Evolutionary conservation across 2,329 filamentous ascomycete genomes (phyloP), one percentile per base, ranked within the genome.

Genomic region (Akanthomyces uredinophilus): DNA sequence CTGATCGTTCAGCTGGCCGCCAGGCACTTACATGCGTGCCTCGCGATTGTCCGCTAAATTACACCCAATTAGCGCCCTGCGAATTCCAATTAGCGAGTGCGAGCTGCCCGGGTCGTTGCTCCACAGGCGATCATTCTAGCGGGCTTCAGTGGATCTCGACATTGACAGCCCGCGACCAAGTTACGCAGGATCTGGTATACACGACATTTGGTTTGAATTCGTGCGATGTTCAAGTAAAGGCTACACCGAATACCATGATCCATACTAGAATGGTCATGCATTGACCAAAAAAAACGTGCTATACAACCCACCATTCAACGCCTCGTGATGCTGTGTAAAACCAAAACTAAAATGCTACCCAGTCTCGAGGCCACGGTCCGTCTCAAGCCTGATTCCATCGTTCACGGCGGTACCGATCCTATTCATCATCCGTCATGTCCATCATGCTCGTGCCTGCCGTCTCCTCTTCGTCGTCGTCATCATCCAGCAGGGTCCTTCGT

Each of bases 391-490:
- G 24, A 53, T 37, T 16, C 39, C 20, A 52, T 11, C 20, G 32
- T 43, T 13, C 13, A 32, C 22, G 37, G 24, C 22, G 37, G 24
- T 22, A 37, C 7, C n/a, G 39, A 24, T 27, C 41, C 63, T 69
- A 74, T 60, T 84, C 82, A 60, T 82, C 81, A 68, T 86, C 83
- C 63, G 81, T 82, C 76, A 83, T 77, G 49, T 83, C 83, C 75
- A 86, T 79, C 72, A 83, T 79, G 65, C 77, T 80, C 62, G 80
- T 79, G 7, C 72, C 78, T 60, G 72, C 75, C 51, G 70, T 68
- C 22, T 16, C 49, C 8, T 73, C 71, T 65, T 75, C 73, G 65
- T 75, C 66, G 39, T 73, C 71, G 65, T 74, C 71, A 68, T 74
- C 65, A 57, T 73, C 73, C 64, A 77, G 65, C 59, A 75, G 63